A percentile compares a stretch with the other conserved stretches of the same genome.
Evolutionary conservation across 805 yeast genomes (phyloP).

Genomic region (Wickerhamomyces alni): DNA sequence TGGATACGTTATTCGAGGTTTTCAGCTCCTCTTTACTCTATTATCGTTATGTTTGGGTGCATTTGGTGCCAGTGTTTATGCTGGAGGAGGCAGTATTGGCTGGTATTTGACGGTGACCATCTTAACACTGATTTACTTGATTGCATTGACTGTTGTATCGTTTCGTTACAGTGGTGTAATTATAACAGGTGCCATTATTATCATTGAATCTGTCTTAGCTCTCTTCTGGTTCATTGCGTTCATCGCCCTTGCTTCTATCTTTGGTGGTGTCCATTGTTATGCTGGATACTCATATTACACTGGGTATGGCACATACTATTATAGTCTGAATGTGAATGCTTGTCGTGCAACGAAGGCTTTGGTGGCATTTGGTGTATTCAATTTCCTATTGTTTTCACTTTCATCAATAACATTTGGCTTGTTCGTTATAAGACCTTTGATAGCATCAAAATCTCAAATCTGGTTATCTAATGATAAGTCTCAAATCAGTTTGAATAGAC

Average conservation of each 20-base stretch:
- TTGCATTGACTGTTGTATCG: too few species aligned
- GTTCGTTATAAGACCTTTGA: constrained; percentile 5
- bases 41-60: too few species aligned
- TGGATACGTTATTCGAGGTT: too few species aligned
- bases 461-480: constrained; percentile 1
- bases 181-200: constrained; percentile 10
- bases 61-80: too few species aligned
- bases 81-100: too few species aligned
- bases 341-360: constrained; percentile 16
- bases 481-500: not conserved
- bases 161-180: too few species aligned
- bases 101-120: not conserved
- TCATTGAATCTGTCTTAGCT: constrained; percentile 10
- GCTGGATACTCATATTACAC: not conserved
- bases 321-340: not conserved
- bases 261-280: constrained; percentile 10
- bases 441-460: not conserved
- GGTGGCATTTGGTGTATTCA: constrained; percentile 16
- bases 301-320: not conserved
- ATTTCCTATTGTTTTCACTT: constrained; percentile 10
- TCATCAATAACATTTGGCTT: constrained; percentile 8
- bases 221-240: constrained; percentile 15
- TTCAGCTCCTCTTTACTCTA: too few species aligned
- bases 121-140: constrained; percentile 2
- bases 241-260: constrained; percentile 13